These are phyloP conservation scores for Trichoderma harzianum DNA, from an alignment of 2,329 filamentous ascomycete genomes.

Conservation along the genomic window DNA sequence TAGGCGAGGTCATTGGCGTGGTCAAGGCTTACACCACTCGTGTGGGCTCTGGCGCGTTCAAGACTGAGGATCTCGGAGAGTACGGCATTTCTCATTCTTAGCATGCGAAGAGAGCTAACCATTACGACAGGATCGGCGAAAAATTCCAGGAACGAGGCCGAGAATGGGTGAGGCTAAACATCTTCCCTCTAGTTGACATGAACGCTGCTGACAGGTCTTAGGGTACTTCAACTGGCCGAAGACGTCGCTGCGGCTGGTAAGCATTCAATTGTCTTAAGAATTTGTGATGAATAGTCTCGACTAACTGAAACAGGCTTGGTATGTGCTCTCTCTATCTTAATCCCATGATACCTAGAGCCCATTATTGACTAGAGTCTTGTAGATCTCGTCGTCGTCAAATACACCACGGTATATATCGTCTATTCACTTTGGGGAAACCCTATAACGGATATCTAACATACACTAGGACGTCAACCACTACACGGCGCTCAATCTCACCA, in stretches of 20 bases:
- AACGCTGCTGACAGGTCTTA: neutral
- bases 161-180: constrained; percentile 34
- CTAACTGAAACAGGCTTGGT: constrained; percentile 25
- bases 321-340: constrained; percentile 8
- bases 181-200: neutral
- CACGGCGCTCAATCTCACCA: constrained; percentile 57
- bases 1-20: constrained; percentile 60
- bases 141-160: constrained; percentile 48
- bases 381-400: constrained; percentile 67
- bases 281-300: neutral
- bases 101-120: constrained; percentile 5
- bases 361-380: constrained; percentile 22
- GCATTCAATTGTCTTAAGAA: constrained; percentile 23
- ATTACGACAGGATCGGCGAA: constrained; percentile 33
- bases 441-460: neutral
- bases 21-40: constrained; percentile 68
- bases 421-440: neutral
- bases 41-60: constrained; percentile 62
- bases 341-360: constrained; percentile 7
- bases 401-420: constrained; percentile 37
- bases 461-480: constrained; percentile 60
- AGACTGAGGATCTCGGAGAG: constrained; percentile 54
- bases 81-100: constrained; percentile 21
- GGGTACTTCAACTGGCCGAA: constrained; percentile 54
- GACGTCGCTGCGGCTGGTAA: constrained; percentile 55